Base-by-base conservation (phyloP, 2,329 filamentous ascomycete species). In the Passalora sequoiae region DNA sequence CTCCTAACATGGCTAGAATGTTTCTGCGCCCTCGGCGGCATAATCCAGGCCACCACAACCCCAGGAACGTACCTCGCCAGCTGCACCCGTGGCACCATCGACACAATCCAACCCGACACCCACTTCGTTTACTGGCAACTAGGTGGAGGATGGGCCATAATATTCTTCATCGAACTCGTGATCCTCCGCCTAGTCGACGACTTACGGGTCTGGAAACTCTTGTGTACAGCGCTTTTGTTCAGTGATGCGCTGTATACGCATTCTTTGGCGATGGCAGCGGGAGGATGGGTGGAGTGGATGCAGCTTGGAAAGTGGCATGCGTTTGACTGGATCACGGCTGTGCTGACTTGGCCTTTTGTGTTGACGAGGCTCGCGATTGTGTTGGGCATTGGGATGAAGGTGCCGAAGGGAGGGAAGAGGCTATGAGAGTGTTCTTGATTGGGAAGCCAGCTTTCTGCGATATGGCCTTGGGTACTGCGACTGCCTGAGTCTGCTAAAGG, bases 161-260 rank as follows among this genome's bases (percentile, higher is more conserved):
- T 61, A 27, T 51, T 53, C 27, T 61, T 60, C 45, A 54, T 48
- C 1, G 59, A 60, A 47, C 49, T 41, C 10, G 49, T 60, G 6
- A 46, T 59, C 19, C 43, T 61, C 20, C 50, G 59, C 3, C 43
- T 56, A 7, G 54, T 61, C n/a, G 59, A 61, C 41, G 58, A 60
- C 40, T 16, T 59, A 7, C 46, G 49, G 6, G 54, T 58, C 17
- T 61, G 59, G 59, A 55, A 46, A 30, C 43, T 59, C 27, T 38
- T 60, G 19, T 60, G 57, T 41, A 41, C 47, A 22, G 59, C 51
- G 5, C 57, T 61, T 40, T 41, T 61, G 41, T 35, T 56, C 20
- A 57, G 48, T 25, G 58, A 59, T 43, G 44, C 43, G 16, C 33
- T 50, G 12, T 60, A 57, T 44, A 50, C 44, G 21, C 57, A 58